A percentile compares a stretch with the other conserved stretches of the same genome.
These are phyloP conservation scores for Cymbopogon citratus DNA, from an alignment of 176 grass and related monocot species.

Conservation along the genomic window DNA sequence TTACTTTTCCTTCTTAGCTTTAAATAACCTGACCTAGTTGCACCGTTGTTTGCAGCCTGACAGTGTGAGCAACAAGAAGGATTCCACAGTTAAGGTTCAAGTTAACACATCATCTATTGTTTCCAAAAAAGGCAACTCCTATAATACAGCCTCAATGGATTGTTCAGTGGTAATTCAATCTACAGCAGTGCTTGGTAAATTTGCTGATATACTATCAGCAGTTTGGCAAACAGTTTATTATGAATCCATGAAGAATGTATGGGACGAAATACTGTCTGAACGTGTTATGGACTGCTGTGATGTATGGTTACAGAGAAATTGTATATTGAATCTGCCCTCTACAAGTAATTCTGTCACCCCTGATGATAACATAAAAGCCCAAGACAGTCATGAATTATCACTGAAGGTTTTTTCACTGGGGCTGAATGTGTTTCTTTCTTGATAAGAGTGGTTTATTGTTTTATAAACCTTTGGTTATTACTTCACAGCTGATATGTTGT, in stretches of 20 bases:
- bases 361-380: constrained; percentile 31
- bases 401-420: constrained; percentile 28
- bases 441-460: neutral
- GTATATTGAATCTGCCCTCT: constrained; percentile 10
- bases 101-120: constrained; percentile 1
- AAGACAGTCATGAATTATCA: constrained; percentile 27
- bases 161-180: constrained; percentile 14
- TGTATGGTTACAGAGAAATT: constrained; percentile 61
- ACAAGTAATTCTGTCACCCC: constrained; percentile 14
- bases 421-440: constrained; percentile 2
- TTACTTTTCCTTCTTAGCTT: neutral
- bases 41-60: constrained; percentile 31
- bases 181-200: constrained; percentile 27
- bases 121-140: constrained; percentile 27
- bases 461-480: constrained; percentile 16
- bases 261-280: constrained; percentile 58
- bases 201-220: constrained; percentile 48
- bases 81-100: constrained; percentile 21
- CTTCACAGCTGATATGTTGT: constrained; percentile 1
- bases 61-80: constrained; percentile 33
- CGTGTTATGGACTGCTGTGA: constrained; percentile 58
- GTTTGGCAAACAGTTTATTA: constrained; percentile 56
- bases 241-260: constrained; percentile 73
- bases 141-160: constrained; percentile 1
- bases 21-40: neutral